Percentiles rank a stretch among this genome's conserved stretches.
phyloP scores from a whole-genome alignment of 208 protist genomes.

The Trypanosoma brucei region DNA sequence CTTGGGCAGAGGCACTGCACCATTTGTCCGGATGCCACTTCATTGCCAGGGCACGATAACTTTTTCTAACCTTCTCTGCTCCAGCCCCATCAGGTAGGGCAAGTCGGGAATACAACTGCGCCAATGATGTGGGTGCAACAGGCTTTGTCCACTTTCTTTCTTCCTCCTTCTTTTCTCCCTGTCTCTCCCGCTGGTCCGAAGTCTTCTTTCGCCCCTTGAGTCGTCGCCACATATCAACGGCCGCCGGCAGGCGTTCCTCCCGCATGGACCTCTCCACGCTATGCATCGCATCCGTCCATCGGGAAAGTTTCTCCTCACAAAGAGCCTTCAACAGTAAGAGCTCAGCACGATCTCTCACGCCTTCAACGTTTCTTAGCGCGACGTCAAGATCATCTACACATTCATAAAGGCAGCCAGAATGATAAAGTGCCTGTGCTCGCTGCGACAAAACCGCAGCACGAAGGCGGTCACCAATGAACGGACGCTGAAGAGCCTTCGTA shows the following conservation, averaged over 20 bases:
- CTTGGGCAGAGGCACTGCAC: conserved; percentile 29
- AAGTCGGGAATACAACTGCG: conserved; percentile 16
- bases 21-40: conserved; percentile 75
- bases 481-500: conserved; percentile 4
- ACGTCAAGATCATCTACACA: conserved; percentile 49
- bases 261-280: conserved; percentile 33
- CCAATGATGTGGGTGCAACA: background rate
- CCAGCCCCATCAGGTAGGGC: conserved; percentile 18
- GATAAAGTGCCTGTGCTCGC: conserved; percentile 36
- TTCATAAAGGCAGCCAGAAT: conserved; percentile 38
- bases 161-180: conserved; percentile 6
- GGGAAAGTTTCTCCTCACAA: conserved; percentile 52
- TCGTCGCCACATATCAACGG: conserved; percentile 11
- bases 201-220: conserved; percentile 24
- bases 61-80: conserved; percentile 23
- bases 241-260: conserved; percentile 14
- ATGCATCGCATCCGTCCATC: conserved; percentile 45
- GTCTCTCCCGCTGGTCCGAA: background rate
- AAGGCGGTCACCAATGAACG: conserved; percentile 22
- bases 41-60: conserved; percentile 63
- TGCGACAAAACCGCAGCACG: conserved; percentile 16
- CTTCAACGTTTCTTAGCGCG: conserved; percentile 31
- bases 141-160: conserved; percentile 1
- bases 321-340: conserved; percentile 40
- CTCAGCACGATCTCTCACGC: conserved; percentile 14